Conservation (phyloP, 2,329 filamentous ascomycete genomes). For the Bretziella fagacearum region DNA sequence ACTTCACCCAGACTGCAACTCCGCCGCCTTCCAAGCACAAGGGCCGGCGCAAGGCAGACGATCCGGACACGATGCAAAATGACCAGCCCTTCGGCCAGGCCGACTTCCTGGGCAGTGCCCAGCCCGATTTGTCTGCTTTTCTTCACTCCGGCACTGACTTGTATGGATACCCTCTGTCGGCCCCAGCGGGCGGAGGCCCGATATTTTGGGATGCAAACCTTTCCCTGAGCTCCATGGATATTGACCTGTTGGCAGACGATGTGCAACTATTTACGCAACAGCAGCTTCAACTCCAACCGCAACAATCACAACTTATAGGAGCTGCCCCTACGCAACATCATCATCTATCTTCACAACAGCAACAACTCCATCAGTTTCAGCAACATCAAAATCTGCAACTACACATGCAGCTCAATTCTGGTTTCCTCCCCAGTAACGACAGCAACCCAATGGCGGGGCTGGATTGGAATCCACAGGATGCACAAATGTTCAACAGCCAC, state of each 20-base stretch:
- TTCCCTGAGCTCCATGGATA: constrained; percentile 31
- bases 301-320: constrained; percentile 18
- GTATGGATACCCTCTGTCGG: constrained; percentile 44
- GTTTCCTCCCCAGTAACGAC: constrained; percentile 1
- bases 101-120: constrained; percentile 33
- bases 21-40: constrained; percentile 42
- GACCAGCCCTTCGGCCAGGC: constrained; percentile 35
- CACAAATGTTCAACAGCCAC: constrained; percentile 13
- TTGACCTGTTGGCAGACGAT: constrained; percentile 36
- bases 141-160: constrained; percentile 35
- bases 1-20: constrained; percentile 35
- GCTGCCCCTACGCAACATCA: constrained; percentile 15
- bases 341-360: constrained; percentile 19
- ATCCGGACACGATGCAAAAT: constrained; percentile 35
- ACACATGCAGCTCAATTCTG: constrained; percentile 9
- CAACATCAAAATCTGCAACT: constrained; percentile 8
- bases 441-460: background rate
- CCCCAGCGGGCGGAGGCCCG: constrained; percentile 31
- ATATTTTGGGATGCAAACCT: constrained; percentile 42
- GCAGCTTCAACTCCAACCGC: constrained; percentile 18
- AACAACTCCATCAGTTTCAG: constrained; percentile 15
- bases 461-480: constrained; percentile 7
- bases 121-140: constrained; percentile 30
- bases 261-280: constrained; percentile 26
- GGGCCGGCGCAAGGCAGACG: constrained; percentile 19